Evolutionary conservation across 1,284 basidiomycete species (phyloP).

Genomic region (Cryptococcus sp.): DNA sequence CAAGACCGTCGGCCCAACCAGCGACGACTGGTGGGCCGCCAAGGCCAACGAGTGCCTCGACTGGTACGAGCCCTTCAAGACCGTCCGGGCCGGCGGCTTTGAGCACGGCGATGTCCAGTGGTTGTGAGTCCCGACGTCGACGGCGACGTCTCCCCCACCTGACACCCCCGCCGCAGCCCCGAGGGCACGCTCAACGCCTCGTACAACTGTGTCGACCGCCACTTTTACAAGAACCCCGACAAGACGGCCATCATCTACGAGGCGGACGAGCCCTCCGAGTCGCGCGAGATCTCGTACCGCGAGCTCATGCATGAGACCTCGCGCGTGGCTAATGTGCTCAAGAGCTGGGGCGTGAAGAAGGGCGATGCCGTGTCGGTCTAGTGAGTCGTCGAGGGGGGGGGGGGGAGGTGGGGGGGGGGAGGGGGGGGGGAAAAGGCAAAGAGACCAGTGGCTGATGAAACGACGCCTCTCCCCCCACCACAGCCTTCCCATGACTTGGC

Average conservation of each 20-base stretch:
- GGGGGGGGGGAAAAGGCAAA: neutral
- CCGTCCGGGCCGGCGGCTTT: slow-evolving; percentile 80
- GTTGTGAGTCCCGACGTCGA: slow-evolving; percentile 61
- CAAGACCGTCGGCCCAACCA: slow-evolving; percentile 67
- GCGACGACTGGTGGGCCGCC: slow-evolving; percentile 85
- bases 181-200: slow-evolving; percentile 84
- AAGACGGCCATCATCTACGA: slow-evolving; percentile 98
- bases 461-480: neutral
- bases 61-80: slow-evolving; percentile 91
- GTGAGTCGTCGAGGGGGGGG: slow-evolving; percentile 19
- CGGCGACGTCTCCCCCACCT: neutral
- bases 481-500: slow-evolving; percentile 59
- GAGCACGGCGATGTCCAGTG: slow-evolving; percentile 84
- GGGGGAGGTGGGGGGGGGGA: neutral
- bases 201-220: slow-evolving; percentile 96
- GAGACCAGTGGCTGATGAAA: neutral
- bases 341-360: slow-evolving; percentile 85
- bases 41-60: slow-evolving; percentile 77
- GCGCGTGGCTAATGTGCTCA: slow-evolving; percentile 87
- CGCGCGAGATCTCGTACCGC: slow-evolving; percentile 71
- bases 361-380: slow-evolving; percentile 94
- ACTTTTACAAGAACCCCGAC: slow-evolving; percentile 77
- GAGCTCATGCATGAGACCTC: slow-evolving; percentile 89
- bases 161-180: slow-evolving; percentile 51
- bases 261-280: slow-evolving; percentile 87